phyloP scores from a whole-genome alignment of 768 basidiomycete genomes.

The Leccinum fibrillosum region DNA sequence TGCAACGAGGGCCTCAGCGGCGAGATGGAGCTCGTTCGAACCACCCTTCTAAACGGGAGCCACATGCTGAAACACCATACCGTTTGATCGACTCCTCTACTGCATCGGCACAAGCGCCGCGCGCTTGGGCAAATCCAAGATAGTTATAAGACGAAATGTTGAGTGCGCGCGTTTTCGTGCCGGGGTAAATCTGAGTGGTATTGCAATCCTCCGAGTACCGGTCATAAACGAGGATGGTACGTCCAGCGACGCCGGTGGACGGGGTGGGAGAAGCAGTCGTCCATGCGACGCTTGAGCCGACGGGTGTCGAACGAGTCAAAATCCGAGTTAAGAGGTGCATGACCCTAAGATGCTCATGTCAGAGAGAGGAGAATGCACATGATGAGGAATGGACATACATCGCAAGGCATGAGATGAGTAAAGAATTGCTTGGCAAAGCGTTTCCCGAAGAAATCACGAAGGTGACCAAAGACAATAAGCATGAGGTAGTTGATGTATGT shows the following conservation, averaged over 20 bases:
- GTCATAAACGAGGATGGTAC: constrained; percentile 84
- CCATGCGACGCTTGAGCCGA: constrained; percentile 88
- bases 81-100: constrained; percentile 79
- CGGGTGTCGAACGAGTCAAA: constrained; percentile 99
- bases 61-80: constrained; percentile 81
- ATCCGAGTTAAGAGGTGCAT: constrained; percentile 94
- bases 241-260: constrained; percentile 92
- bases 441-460: constrained; percentile 95
- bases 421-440: constrained; percentile 66
- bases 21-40: constrained; percentile 78
- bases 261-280: constrained; percentile 92
- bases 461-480: constrained; percentile 86
- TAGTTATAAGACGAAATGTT: constrained; percentile 99
- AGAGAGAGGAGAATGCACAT: constrained; percentile 5
- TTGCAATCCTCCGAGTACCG: constrained; percentile 82
- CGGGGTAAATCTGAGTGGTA: constrained; percentile 71
- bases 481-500: constrained; percentile 94
- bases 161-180: constrained; percentile 79
- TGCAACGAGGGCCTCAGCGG: constrained; percentile 83
- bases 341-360: constrained; percentile 58
- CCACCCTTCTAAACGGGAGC: constrained; percentile 86
- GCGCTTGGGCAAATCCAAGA: constrained; percentile 93
- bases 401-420: constrained; percentile 75
- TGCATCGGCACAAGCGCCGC: constrained; percentile 91
- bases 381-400: constrained; percentile 53